Conservation (phyloP, 2,329 filamentous ascomycete genomes). For the Pseudogymnoascus sp. region DNA sequence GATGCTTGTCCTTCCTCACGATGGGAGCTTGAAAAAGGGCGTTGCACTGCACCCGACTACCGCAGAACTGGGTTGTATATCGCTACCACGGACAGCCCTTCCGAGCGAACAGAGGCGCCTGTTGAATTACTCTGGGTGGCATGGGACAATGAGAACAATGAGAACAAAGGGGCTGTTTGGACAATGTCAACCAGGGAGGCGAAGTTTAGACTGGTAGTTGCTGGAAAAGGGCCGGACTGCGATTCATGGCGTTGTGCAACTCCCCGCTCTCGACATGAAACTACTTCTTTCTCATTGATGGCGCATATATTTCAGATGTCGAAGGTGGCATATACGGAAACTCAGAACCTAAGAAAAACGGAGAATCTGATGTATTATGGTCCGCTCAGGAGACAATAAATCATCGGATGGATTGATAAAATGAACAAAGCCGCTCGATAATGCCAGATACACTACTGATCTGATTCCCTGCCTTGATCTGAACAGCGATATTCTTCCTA, state of each 20-base stretch:
- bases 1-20: not conserved
- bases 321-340: not conserved
- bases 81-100: not conserved
- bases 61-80: not conserved
- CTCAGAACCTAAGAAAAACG: not conserved
- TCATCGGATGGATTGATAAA: not conserved
- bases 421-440: not conserved
- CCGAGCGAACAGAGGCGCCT: not conserved
- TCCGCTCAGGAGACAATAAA: not conserved
- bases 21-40: not conserved
- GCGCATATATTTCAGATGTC: not conserved
- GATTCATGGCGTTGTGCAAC: not conserved
- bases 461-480: not conserved
- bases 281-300: conserved; percentile 31
- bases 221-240: not conserved
- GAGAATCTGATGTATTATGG: not conserved
- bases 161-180: not conserved
- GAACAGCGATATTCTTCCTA: not conserved
- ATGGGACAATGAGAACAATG: not conserved
- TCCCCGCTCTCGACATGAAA: conserved; percentile 32
- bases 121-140: not conserved
- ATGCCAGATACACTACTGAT: not conserved
- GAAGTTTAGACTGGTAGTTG: not conserved
- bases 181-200: not conserved
- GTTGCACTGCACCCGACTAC: not conserved